These are phyloP conservation scores for Trypanosomatidae sp. DNA, from an alignment of 208 protist species.

Conservation along the genomic window DNA sequence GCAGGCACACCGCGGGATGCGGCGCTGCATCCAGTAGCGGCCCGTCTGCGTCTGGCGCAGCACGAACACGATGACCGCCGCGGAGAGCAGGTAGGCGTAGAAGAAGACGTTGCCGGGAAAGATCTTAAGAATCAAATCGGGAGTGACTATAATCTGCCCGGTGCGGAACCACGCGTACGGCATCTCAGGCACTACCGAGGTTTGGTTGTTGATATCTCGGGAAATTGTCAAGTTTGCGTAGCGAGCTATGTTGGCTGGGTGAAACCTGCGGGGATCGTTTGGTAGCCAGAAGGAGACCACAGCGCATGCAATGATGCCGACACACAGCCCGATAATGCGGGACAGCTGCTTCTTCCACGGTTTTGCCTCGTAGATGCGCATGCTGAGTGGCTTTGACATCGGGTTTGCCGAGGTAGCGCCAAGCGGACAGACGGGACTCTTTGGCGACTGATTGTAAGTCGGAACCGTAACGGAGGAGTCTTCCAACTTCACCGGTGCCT, in stretches of 20 bases:
- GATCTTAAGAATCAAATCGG: constrained; percentile 44
- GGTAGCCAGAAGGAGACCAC: constrained; percentile 52
- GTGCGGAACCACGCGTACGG: constrained; percentile 47
- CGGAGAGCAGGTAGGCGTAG: constrained; percentile 39
- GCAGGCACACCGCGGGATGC: constrained; percentile 13
- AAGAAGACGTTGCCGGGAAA: constrained; percentile 72
- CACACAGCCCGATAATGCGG: constrained; percentile 15
- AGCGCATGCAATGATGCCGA: constrained; percentile 28
- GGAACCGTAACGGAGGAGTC: no score
- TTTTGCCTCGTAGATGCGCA: neutral
- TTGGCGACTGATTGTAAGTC: no score
- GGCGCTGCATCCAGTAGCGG: constrained; percentile 25
- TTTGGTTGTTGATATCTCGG: no score
- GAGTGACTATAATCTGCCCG: constrained; percentile 26
- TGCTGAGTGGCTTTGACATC: constrained; percentile 11
- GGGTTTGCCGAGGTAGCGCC: no score
- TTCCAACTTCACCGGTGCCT: no score
- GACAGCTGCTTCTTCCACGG: constrained; percentile 12
- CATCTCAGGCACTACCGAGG: constrained; percentile 44
- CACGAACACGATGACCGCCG: constrained; percentile 26
- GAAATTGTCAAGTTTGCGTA: constrained; percentile 12
- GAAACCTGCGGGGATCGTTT: constrained; percentile 49
- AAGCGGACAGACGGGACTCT: no score
- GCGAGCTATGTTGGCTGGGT: no score
- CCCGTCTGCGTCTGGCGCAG: constrained; percentile 29